Base-by-base conservation (phyloP, 2,329 filamentous ascomycete genomes). In the Colletotrichum limetticola region DNA sequence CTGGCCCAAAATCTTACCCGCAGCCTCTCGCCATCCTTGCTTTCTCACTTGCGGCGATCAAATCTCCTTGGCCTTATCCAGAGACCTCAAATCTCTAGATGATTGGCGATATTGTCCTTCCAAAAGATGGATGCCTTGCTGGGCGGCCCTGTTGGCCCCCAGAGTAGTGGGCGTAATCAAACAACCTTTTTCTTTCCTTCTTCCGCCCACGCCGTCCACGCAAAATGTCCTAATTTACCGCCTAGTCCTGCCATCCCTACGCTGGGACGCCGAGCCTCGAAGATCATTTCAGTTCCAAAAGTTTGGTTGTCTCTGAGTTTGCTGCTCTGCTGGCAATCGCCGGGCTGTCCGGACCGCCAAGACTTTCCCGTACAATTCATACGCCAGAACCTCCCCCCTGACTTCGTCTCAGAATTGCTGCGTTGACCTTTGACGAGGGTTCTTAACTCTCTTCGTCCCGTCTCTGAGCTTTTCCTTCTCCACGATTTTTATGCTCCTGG, bases 331-430 rank as follows among this genome's bases (percentile, higher is more conserved):
- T 26, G 19, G 26, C 52, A 59, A 57, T 35, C 28, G 26, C 67
- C 26, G 61, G n/a, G 35, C 37, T 24, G 28, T 28, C 57, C 65
- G 65, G 32, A 49, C 56, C 30, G 65, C 65, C 65, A 68, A 62
- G 57, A 68, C 57, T 22, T 62, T 19, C 57, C 28, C 56, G 56
- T 35, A 58, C 56, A 24, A 19, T 58, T 22, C 46, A 55, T 37
- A 61, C 46, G 37, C 42, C 30, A 35, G 57, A 56, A 14, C n/a
- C 24, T 42, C 53, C 56, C 37, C 30, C 65, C 57, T 62, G 66
- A 30, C 30, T n/a, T 53, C 57, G 66, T 68, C 66, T 68, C 66
- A 68, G 66, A 28, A 32, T 56, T 30, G 30, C n/a, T 22, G 32
- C 6, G 5, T 35, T 22, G n/a, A 30, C 19, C 30, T 22, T 58